Percentiles rank a stretch among this genome's conserved stretches.
Evolutionary conservation across 1,284 basidiomycete genomes (phyloP).

Genomic region (Ustilago loliicola): DNA sequence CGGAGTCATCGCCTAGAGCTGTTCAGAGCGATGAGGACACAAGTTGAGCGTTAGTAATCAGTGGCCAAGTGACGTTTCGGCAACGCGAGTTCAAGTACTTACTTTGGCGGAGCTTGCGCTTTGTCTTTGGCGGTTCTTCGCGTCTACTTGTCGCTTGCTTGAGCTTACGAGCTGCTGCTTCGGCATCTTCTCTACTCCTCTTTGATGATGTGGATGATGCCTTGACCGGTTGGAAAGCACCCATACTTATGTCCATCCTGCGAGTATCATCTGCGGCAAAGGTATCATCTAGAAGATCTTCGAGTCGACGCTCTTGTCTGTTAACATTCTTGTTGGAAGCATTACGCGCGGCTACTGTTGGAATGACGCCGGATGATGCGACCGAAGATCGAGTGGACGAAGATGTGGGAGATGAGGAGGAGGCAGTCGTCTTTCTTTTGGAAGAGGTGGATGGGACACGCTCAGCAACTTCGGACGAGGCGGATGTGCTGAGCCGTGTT

Average conservation of each 20-base stretch:
- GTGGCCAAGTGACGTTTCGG: background rate
- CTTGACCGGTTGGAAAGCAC: constrained; percentile 35
- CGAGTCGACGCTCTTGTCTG: constrained; percentile 39
- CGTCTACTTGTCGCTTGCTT: constrained; percentile 28
- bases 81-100: background rate
- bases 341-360: constrained; percentile 48
- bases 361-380: constrained; percentile 50
- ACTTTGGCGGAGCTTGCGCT: constrained; percentile 41
- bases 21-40: background rate
- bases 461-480: constrained; percentile 24
- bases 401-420: constrained; percentile 20
- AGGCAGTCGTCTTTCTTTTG: constrained; percentile 17
- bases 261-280: constrained; percentile 36
- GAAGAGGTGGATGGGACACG: constrained; percentile 24
- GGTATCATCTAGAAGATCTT: constrained; percentile 43
- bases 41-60: background rate
- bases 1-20: constrained; percentile 31
- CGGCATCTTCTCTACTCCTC: constrained; percentile 20
- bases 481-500: constrained; percentile 43
- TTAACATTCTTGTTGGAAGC: constrained; percentile 26
- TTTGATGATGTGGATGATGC: constrained; percentile 20
- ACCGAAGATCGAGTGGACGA: constrained; percentile 43
- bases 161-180: constrained; percentile 35
- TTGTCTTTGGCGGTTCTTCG: constrained; percentile 29
- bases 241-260: constrained; percentile 43